phyloP scores from a whole-genome alignment of 2,329 filamentous ascomycete species.

The Cercospora sesami region DNA sequence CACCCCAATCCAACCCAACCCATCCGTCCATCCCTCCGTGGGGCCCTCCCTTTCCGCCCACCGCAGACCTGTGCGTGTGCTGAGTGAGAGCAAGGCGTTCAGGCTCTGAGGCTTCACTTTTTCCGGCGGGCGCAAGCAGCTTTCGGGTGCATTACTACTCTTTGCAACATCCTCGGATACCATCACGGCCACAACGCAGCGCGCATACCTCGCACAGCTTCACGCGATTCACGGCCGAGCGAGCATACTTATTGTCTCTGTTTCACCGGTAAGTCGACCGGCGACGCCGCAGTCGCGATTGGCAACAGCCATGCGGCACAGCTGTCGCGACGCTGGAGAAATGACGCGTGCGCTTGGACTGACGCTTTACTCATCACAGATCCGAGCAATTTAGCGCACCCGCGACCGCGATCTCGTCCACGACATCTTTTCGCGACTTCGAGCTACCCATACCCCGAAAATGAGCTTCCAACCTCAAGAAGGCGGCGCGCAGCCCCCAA shows the following conservation, averaged over 20 bases:
- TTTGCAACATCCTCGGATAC: background rate
- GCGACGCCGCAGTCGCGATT: slow-evolving; percentile 5
- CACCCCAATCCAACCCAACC: background rate
- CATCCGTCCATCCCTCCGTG: background rate
- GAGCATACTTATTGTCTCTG: slow-evolving; percentile 36
- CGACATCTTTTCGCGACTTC: slow-evolving; percentile 20
- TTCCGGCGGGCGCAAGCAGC: slow-evolving; percentile 23
- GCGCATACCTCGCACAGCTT: background rate
- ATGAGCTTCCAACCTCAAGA: slow-evolving; percentile 71
- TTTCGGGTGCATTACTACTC: slow-evolving; percentile 9
- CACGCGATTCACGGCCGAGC: slow-evolving; percentile 36
- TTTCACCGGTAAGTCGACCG: slow-evolving; percentile 31
- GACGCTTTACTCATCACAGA: slow-evolving; percentile 15
- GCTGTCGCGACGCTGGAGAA: background rate
- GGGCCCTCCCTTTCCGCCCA: background rate
- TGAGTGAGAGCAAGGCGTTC: slow-evolving; percentile 20
- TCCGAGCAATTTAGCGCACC: slow-evolving; percentile 27
- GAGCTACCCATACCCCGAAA: slow-evolving; percentile 33
- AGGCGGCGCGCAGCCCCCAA: slow-evolving; percentile 60
- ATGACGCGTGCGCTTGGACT: slow-evolving; percentile 15
- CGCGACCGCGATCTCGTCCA: slow-evolving; percentile 27
- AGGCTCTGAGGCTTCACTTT: slow-evolving; percentile 8
- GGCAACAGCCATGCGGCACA: slow-evolving; percentile 1
- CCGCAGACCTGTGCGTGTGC: background rate
- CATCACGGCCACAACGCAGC: background rate